A percentile compares a stretch with the other conserved stretches of the same genome.
Evolutionary conservation across 164 flowering plant species (phyloP).

Genomic region (Vitis labrusca): DNA sequence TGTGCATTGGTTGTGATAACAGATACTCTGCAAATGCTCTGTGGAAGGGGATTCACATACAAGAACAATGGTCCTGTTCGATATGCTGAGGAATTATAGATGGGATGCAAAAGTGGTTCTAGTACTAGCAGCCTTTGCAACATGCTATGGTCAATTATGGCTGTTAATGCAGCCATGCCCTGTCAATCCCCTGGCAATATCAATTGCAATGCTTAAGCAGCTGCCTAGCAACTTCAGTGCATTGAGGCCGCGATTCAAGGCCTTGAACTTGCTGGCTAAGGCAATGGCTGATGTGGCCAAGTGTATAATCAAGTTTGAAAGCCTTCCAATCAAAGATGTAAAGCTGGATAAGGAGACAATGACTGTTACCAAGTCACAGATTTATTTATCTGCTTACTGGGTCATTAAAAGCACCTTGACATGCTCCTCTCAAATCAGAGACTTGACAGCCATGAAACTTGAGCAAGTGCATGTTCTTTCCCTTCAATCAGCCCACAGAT

Average conservation of each 20-base stretch:
- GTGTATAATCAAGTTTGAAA: conserved; percentile 46
- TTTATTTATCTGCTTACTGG: conserved; percentile 70
- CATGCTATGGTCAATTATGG: conserved; percentile 57
- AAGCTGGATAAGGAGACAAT: conserved; percentile 30
- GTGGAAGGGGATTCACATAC: conserved; percentile 33
- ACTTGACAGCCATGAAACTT: conserved; percentile 39
- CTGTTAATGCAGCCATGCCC: conserved; percentile 43
- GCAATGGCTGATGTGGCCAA: conserved; percentile 46
- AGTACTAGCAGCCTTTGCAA: conserved; percentile 65
- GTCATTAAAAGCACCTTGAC: conserved; percentile 52
- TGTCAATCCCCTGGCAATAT: conserved; percentile 45
- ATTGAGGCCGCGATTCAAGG: conserved; percentile 42
- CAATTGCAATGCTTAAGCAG: conserved; percentile 47
- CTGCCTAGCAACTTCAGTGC: conserved; percentile 33
- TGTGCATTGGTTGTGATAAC: conserved; percentile 15
- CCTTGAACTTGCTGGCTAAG: conserved; percentile 44
- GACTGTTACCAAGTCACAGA: conserved; percentile 28
- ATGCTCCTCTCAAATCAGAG: conserved; percentile 47
- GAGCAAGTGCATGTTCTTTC: conserved; percentile 86
- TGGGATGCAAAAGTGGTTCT: conserved; percentile 78
- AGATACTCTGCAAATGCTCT: conserved; percentile 43
- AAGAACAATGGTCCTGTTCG: conserved; percentile 52
- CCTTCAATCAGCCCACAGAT: conserved; percentile 16
- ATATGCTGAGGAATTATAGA: conserved; percentile 42
- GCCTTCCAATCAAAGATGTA: conserved; percentile 34